Evolutionary conservation across 2,329 filamentous ascomycete species (phyloP).

Genomic region (Plectosphaerella cucumerina): DNA sequence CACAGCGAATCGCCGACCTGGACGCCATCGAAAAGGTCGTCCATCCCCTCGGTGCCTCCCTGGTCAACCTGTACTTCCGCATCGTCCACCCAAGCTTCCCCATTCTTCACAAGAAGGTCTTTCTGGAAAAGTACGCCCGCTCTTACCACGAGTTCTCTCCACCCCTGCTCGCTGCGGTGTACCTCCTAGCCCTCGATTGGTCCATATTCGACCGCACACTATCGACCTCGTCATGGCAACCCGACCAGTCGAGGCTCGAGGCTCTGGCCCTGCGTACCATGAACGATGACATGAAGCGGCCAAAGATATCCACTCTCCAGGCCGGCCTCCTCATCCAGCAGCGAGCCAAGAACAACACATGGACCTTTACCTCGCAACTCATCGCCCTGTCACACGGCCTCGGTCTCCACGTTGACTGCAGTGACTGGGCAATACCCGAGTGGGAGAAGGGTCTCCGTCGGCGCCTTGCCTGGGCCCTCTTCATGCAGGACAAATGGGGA

Average conservation of each 20-base stretch:
- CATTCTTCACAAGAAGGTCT: constrained; percentile 57
- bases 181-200: constrained; percentile 59
- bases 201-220: constrained; percentile 54
- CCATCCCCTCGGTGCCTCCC: constrained; percentile 55
- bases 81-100: constrained; percentile 57
- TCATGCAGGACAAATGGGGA: constrained; percentile 62
- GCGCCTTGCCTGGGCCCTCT: constrained; percentile 60
- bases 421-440: constrained; percentile 55
- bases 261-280: constrained; percentile 38
- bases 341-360: constrained; percentile 39
- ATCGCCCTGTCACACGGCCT: constrained; percentile 56
- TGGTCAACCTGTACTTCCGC: constrained; percentile 65
- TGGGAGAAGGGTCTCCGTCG: constrained; percentile 61
- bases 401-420: constrained; percentile 57
- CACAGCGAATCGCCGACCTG: constrained; percentile 34
- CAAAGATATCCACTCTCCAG: constrained; percentile 52
- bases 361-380: constrained; percentile 46
- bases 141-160: constrained; percentile 56
- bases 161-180: constrained; percentile 55
- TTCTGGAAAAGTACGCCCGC: constrained; percentile 55
- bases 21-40: constrained; percentile 58
- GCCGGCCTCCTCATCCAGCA: constrained; percentile 51
- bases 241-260: constrained; percentile 27
- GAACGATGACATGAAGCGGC: constrained; percentile 42
- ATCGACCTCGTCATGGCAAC: constrained; percentile 23